These are phyloP conservation scores for Acacia melanoxylon DNA, from an alignment of 306 rosid genomes.

Conservation along the genomic window DNA sequence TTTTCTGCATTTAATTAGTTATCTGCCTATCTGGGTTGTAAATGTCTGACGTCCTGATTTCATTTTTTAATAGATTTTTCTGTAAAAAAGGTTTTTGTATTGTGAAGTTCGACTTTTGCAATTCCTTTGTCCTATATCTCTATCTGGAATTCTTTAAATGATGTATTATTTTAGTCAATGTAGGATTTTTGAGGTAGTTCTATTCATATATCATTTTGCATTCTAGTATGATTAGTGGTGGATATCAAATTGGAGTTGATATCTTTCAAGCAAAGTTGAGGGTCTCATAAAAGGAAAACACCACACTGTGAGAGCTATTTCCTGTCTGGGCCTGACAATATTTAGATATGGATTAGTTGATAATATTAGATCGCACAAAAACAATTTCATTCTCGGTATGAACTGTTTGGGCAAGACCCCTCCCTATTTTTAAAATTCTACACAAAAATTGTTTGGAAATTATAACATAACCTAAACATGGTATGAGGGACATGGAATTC, in stretches of 20 bases:
- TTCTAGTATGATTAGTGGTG: neutral
- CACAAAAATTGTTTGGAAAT: neutral
- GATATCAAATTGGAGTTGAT: neutral
- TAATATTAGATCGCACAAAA: neutral
- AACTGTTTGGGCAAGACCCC: conserved; percentile 1
- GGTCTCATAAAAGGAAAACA: neutral
- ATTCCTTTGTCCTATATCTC: neutral
- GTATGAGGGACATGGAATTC: neutral
- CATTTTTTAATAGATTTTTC: neutral
- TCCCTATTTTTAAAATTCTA: neutral
- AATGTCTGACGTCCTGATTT: neutral
- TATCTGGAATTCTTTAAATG: neutral
- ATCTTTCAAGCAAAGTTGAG: no score
- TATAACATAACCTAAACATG: neutral
- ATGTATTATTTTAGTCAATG: neutral
- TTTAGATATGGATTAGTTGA: neutral
- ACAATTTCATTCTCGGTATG: neutral
- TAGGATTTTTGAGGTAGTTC: conserved; percentile 15
- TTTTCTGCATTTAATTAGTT: neutral
- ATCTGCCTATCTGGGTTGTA: neutral
- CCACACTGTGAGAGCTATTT: neutral
- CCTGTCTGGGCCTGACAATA: neutral
- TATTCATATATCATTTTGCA: no score
- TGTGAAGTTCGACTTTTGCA: neutral
- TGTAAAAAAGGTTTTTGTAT: neutral